phyloP scores from a whole-genome alignment of 176 grass and related monocot genomes.

The Pontederia crassipes region DNA sequence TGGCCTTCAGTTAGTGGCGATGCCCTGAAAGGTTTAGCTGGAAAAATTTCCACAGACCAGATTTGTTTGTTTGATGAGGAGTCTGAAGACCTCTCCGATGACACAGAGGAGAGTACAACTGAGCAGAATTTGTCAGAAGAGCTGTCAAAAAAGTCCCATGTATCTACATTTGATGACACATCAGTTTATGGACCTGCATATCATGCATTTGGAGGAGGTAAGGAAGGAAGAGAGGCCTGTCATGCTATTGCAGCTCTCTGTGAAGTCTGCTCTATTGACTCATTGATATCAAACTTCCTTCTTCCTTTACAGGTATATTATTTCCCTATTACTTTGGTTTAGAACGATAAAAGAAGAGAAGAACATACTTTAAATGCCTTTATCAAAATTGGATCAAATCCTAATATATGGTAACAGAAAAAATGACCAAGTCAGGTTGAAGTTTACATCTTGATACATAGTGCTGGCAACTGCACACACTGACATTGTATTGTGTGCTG shows the following conservation, averaged over 20 bases:
- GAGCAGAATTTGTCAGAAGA: neutral
- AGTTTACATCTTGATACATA: too few relatives aligned
- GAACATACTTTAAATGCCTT: neutral
- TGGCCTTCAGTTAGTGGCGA: slow-evolving; percentile 80
- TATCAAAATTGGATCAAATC: too few relatives aligned
- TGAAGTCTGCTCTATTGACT: slow-evolving; percentile 81
- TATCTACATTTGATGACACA: slow-evolving; percentile 17
- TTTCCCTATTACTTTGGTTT: neutral
- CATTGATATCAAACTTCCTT: slow-evolving; percentile 86
- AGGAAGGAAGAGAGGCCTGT: slow-evolving; percentile 68
- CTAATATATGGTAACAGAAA: too few relatives aligned
- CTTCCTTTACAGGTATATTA: slow-evolving; percentile 71
- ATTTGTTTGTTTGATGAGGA: slow-evolving; percentile 32
- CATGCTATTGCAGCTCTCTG: slow-evolving; percentile 77
- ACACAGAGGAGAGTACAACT: neutral
- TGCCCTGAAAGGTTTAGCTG: slow-evolving; percentile 56
- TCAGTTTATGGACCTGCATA: slow-evolving; percentile 67
- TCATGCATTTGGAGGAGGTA: slow-evolving; percentile 66
- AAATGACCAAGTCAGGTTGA: too few relatives aligned
- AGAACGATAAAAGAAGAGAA: neutral
- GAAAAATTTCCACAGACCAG: slow-evolving; percentile 56
- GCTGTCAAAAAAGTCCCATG: neutral
- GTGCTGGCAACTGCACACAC: too few relatives aligned
- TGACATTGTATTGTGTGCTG: too few relatives aligned
- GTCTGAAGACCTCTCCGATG: slow-evolving; percentile 23